phyloP scores from a whole-genome alignment of 2,329 filamentous ascomycete genomes.

The Pezicula carpinea region DNA sequence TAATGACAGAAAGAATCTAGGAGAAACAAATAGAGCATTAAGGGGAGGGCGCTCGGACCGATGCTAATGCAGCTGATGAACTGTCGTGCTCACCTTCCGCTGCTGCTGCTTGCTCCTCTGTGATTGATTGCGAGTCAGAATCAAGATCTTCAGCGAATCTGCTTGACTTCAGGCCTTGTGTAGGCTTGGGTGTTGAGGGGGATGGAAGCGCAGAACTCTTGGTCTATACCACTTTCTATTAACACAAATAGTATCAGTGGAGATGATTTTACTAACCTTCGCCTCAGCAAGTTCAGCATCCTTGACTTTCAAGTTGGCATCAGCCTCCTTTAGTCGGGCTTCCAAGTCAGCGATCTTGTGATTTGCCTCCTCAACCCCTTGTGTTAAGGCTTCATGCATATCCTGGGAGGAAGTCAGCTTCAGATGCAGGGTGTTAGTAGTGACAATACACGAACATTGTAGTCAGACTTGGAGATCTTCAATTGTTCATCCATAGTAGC shows the following conservation, averaged over 20 bases:
- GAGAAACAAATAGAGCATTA: constrained; percentile 16
- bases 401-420: constrained; percentile 55
- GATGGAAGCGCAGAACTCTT: constrained; percentile 32
- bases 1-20: not conserved
- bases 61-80: constrained; percentile 61
- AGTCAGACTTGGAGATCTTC: constrained; percentile 48
- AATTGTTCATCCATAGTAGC: constrained; percentile 45
- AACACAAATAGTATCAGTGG: constrained; percentile 5
- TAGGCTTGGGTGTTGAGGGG: constrained; percentile 30
- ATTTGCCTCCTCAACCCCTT: constrained; percentile 52
- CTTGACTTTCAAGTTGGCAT: constrained; percentile 35
- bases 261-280: constrained; percentile 38
- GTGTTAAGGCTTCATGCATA: constrained; percentile 58
- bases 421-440: constrained; percentile 49
- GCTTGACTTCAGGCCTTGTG: constrained; percentile 49
- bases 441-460: constrained; percentile 31
- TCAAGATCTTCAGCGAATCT: constrained; percentile 42
- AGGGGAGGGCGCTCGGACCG: constrained; percentile 47
- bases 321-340: constrained; percentile 35
- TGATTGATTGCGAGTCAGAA: constrained; percentile 26
- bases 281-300: constrained; percentile 60
- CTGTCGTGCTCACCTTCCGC: constrained; percentile 58
- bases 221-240: constrained; percentile 32
- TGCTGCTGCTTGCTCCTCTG: constrained; percentile 31
- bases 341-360: constrained; percentile 32